Evolutionary conservation across 2,329 filamentous ascomycete species (phyloP), one percentile per base, ranked within the genome.

Genomic region (Xylariales sp.): DNA sequence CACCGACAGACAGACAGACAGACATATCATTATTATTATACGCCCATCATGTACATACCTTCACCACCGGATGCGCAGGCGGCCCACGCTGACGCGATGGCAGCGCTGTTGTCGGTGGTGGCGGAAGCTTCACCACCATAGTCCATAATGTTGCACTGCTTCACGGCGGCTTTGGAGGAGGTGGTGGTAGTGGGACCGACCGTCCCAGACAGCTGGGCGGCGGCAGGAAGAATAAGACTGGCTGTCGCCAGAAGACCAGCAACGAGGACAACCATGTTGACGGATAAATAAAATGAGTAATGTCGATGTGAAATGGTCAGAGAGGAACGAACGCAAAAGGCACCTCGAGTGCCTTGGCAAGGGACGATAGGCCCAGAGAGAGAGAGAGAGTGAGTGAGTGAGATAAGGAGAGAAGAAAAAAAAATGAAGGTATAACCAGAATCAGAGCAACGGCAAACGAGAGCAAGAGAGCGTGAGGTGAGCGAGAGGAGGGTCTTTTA

Each of bases 111-210:
- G 45, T 76, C 71, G 4, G 66, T 68, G 13, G 57, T 54, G 27
- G 67, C 67, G 44, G 69, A 65, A 2, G 70, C 66, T n/a, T 60
- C 60, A 20, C 62, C 72, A 10, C 72, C 72, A 45, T 74, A 72
- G 37, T 66, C 51, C 37, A 68, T 59, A 37, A 76, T 70, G 48
- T 68, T 68, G 57, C 72, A 76, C 4, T 57, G 43, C 45, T 59
- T 59, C 37, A 43, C 47, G 14, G 51, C 47, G 21, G 51, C 46
- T 45, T 59, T 59, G 29, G 44, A 40, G 13, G 42, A 45, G 7
- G 47, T 46, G 11, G 49, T 49, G 8, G 54, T 59, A 4, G 50
- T 78, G 50, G 67, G 66, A 35, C 59, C 73, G 40, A 69, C 71
- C 38, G 66, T 74, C 16, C 66, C 74, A 28, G 53, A 66, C n/a